Evolutionary conservation across 2,329 filamentous ascomycete genomes (phyloP), one percentile per base, ranked within the genome.

Genomic region (Paracoccidioides brasiliensis): DNA sequence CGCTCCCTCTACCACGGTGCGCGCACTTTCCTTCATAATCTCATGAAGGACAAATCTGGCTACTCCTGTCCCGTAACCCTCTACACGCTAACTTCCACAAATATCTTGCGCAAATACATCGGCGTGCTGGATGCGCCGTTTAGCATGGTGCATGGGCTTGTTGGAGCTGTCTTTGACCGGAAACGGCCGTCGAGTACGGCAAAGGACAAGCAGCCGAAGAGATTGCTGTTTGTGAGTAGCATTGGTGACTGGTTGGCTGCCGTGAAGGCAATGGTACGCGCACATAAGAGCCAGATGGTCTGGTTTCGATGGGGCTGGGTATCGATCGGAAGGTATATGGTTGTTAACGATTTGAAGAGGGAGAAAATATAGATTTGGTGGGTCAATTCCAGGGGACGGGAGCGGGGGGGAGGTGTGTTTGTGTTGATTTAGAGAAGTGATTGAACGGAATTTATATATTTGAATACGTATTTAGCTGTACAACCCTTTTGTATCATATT

Each of bases 281-380:
- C 88, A 33, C 93, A 98, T 74, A 78, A 83, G 72, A 96, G 90
- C 70, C 93, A 98, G 78, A 98, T 98, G 93, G 82, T 88, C 41
- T 98, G 93, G 93, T 98, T 97, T 68, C 82, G 93, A 6, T 97
- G 90, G 80, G 88, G 90, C 2, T 98, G 90, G 90, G 95, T 98
- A 66, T 79, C 81, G 0, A 69, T 95, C 56, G 93, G 90, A 65
- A 78, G 93, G 58, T 98, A 97, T 72, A 97, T 98, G 93, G 80
- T 90, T 56, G 80, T 97, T 37, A 98, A 98, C 71, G 90, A 97
- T 69, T 68, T 98, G 71, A 79, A 76, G 66, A 76, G 77, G 64
- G 81, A 61, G 53, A 53, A 50, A 15, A 41, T 60, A 22, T 57
- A 52, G 28, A 14, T 41, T 28, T 51, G n/a, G 32, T 1, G n/a